Base-by-base conservation (phyloP, 129 eudicot genomes). In the Sambucus nigra region DNA sequence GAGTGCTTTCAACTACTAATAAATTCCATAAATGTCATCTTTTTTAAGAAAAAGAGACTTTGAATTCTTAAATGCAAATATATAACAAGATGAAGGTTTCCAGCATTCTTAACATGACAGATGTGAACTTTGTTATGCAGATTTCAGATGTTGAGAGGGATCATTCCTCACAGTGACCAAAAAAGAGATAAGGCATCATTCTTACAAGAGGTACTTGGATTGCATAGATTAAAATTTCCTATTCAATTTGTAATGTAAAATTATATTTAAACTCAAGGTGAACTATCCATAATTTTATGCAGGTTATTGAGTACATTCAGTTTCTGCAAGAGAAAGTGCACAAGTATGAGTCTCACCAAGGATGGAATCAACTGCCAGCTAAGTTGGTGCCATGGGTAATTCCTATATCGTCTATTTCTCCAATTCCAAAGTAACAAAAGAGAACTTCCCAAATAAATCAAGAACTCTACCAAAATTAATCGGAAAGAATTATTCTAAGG, bases 161-260 rank as follows among this genome's bases (percentile, higher is more conserved):
- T 91, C 48, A 85, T 91, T 38, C 98, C 98, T 44, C 73, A 82
- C 51, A 77, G 84, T 56, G 98, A 91, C 59, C 94, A 82, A 54
- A 91, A 91, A 73, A 91, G 98, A 72, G 98, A 91, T 60, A 91
- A 85, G 68, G 98, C 98, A 44, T 85, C 98, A 14, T 91, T 91
- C 59, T 58, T 91, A 57, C 57, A 79, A 51, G 98, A 91, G 95
- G 98, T 82, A 72, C 25, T 7, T 17, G 44, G 42, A 35, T 35
- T 15, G n/a, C 42, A 29, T 39, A 5, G 27, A 20, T 21, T 24
- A 9, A 42, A 13, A 42, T 13, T 42, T 16, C 48, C 48, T 2
- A 13, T 42, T n/a, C 48, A 0, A 2, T 1, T 13, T 42, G 3
- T 6, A n/a, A n/a, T n/a, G n/a, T n/a, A n/a, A 40, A 40, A 40